Evolutionary conservation across 2,329 filamentous ascomycete genomes (phyloP).

Genomic region (Diplodia sapinea): DNA sequence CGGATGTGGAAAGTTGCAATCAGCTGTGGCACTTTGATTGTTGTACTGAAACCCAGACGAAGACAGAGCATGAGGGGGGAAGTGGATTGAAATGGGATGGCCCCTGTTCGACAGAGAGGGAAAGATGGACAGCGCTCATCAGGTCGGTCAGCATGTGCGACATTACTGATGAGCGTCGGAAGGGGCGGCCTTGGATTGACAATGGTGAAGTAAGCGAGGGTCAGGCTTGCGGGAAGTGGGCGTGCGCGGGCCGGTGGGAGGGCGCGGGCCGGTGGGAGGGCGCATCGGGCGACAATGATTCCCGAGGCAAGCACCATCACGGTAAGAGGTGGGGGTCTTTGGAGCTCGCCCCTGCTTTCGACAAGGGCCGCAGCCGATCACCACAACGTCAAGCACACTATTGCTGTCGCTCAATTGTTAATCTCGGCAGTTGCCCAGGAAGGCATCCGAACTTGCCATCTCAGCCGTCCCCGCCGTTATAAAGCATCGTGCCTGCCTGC

Average conservation of each 20-base stretch:
- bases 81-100: background rate
- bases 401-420: background rate
- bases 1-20: too few species aligned
- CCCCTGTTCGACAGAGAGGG: background rate
- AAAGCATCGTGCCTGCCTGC: background rate
- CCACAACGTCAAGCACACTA: background rate
- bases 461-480: background rate
- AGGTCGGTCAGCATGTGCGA: background rate
- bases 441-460: background rate
- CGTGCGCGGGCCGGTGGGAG: conserved; percentile 5
- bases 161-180: background rate
- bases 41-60: background rate
- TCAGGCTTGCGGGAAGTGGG: conserved; percentile 3
- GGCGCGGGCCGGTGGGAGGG: too few species aligned
- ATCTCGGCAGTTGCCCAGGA: conserved; percentile 21
- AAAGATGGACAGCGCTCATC: background rate
- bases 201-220: background rate
- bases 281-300: background rate
- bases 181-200: background rate
- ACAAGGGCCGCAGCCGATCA: conserved; percentile 1
- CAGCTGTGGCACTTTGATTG: too few species aligned
- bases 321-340: background rate
- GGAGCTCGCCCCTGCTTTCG: conserved; percentile 2
- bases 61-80: too few species aligned
- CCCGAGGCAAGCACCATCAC: conserved; percentile 3